Percentiles rank a stretch among this genome's conserved stretches.
phyloP scores from a whole-genome alignment of 1,284 basidiomycete species.

The Sporisorium sorghi region DNA sequence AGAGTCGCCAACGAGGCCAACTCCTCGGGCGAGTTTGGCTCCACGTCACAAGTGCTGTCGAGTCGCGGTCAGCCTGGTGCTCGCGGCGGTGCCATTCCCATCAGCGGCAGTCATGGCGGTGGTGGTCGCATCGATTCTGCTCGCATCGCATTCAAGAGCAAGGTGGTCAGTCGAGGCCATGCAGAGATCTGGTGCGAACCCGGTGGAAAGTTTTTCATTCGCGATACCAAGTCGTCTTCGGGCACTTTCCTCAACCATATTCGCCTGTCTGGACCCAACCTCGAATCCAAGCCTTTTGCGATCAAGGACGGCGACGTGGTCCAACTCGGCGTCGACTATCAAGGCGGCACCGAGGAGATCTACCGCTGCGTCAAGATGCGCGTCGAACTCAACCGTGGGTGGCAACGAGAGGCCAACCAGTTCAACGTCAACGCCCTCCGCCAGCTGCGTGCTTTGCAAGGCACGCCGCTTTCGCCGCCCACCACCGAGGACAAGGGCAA shows the following conservation, averaged over 20 bases:
- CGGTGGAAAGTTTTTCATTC: conserved; percentile 81
- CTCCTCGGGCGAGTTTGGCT: conserved; percentile 23
- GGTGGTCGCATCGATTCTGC: conserved; percentile 59
- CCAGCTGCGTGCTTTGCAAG: conserved; percentile 81
- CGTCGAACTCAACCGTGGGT: conserved; percentile 83
- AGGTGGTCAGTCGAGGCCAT: conserved; percentile 93
- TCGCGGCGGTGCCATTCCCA: conserved; percentile 46
- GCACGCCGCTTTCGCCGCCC: conserved; percentile 43
- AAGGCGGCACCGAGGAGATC: conserved; percentile 95
- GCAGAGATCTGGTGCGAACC: conserved; percentile 89
- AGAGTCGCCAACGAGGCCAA: conserved; percentile 11
- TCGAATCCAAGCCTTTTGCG: conserved; percentile 78
- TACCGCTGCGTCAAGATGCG: conserved; percentile 98
- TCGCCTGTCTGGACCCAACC: conserved; percentile 83
- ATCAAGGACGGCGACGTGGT: conserved; percentile 94
- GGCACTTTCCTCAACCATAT: conserved; percentile 98
- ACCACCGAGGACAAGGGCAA: conserved; percentile 30
- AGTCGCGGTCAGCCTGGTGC: conserved; percentile 46
- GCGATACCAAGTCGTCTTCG: conserved; percentile 88
- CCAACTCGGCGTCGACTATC: conserved; percentile 97
- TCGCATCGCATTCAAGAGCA: conserved; percentile 87
- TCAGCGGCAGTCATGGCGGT: conserved; percentile 73
- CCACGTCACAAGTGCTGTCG: conserved; percentile 6
- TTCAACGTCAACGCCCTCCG: conserved; percentile 90
- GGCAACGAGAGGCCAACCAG: conserved; percentile 87